Conservation (phyloP, 2,329 filamentous ascomycete species). For the Falciphora oryzae region DNA sequence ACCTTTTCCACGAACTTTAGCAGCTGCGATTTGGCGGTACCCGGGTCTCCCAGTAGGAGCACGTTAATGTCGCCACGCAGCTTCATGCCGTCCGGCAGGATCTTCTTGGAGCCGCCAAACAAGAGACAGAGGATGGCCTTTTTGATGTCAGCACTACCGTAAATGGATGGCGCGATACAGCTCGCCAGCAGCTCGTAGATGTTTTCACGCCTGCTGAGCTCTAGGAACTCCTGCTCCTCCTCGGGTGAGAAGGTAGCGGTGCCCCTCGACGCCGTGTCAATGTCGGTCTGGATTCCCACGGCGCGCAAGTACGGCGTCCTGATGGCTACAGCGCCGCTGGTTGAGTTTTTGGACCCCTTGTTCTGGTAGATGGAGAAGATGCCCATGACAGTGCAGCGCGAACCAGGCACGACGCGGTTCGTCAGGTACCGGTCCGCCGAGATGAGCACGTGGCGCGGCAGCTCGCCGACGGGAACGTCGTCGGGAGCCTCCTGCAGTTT, state of each 20-base stretch:
- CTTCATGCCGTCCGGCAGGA: slow-evolving; percentile 95
- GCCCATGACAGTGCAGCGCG: slow-evolving; percentile 90
- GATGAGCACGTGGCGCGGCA: slow-evolving; percentile 90
- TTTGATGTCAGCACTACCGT: slow-evolving; percentile 93
- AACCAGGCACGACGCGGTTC: slow-evolving; percentile 91
- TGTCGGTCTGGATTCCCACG: slow-evolving; percentile 84
- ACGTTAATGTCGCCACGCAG: slow-evolving; percentile 98
- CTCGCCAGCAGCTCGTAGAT: slow-evolving; percentile 87
- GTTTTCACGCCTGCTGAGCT: slow-evolving; percentile 84
- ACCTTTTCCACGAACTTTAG: slow-evolving; percentile 97
- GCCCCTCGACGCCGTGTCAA: slow-evolving; percentile 85
- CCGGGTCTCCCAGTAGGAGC: slow-evolving; percentile 89
- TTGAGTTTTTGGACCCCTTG: slow-evolving; percentile 75
- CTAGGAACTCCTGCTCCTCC: slow-evolving; percentile 92
- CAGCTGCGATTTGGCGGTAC: slow-evolving; percentile 95
- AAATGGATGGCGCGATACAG: slow-evolving; percentile 96
- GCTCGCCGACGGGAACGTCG: slow-evolving; percentile 92
- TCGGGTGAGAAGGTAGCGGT: slow-evolving; percentile 82
- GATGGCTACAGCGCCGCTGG: slow-evolving; percentile 82
- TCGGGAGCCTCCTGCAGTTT: slow-evolving; percentile 97
- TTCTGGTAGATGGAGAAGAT: slow-evolving; percentile 98
- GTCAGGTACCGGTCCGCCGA: slow-evolving; percentile 95
- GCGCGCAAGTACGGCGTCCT: slow-evolving; percentile 91
- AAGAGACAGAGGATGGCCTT: slow-evolving; percentile 93
- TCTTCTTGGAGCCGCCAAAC: slow-evolving; percentile 94